Percentiles rank a stretch among this genome's conserved stretches.
Conservation (phyloP, 805 yeast genomes). For the Saccharomyces paradoxus region DNA sequence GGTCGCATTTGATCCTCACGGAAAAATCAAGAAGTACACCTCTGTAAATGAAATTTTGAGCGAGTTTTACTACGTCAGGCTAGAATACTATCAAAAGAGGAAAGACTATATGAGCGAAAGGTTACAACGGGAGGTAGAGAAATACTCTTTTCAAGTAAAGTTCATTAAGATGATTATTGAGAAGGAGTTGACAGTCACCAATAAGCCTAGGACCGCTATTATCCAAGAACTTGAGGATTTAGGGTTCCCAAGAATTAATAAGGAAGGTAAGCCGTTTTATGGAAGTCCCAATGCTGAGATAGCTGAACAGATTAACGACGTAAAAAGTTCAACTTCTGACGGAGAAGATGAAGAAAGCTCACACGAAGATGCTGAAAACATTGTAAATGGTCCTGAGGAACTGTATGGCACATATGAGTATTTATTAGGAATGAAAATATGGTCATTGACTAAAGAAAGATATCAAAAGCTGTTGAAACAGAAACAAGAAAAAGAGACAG, state of each 20-base stretch:
- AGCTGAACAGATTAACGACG: constrained; percentile 30
- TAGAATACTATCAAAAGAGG: constrained; percentile 85
- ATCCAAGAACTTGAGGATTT: constrained; percentile 52
- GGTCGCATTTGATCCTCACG: constrained; percentile 91
- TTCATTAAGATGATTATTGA: constrained; percentile 88
- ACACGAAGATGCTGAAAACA: constrained; percentile 29
- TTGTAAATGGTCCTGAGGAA: constrained; percentile 39
- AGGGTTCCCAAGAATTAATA: constrained; percentile 71
- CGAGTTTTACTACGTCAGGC: constrained; percentile 78
- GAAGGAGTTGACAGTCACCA: constrained; percentile 57
- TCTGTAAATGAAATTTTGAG: constrained; percentile 65
- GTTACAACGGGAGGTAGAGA: constrained; percentile 66
- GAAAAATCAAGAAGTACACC: constrained; percentile 77
- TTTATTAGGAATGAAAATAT: constrained; percentile 81
- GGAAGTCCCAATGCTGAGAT: constrained; percentile 30
- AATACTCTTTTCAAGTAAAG: constrained; percentile 73
- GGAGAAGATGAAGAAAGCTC: constrained; percentile 36
- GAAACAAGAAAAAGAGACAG: constrained; percentile 61
- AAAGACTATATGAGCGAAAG: constrained; percentile 70
- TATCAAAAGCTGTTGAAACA: constrained; percentile 73
- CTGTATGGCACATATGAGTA: constrained; percentile 70
- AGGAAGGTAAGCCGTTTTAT: constrained; percentile 55
- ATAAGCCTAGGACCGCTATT: constrained; percentile 60
- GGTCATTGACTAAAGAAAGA: constrained; percentile 87
- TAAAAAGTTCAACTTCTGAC: constrained; percentile 34